Evolutionary conservation across 2,329 filamentous ascomycete genomes (phyloP).

Genomic region (Macrophomina pseudophaseolina): DNA sequence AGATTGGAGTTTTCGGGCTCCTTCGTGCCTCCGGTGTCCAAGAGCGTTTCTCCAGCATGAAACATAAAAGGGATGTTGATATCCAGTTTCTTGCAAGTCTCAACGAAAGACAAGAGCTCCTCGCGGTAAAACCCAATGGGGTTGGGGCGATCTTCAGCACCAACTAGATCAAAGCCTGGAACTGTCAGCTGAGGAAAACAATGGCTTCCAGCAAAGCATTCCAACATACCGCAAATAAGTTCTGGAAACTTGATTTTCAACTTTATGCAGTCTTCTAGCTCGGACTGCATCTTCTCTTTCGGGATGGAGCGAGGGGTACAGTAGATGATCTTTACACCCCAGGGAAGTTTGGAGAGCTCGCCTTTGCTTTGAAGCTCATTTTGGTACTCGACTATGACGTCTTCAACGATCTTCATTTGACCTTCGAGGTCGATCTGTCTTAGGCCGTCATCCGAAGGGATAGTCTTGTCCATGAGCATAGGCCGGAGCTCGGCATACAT

Average conservation of each 20-base stretch:
- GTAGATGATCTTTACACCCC: slow-evolving; percentile 73
- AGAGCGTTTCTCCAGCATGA: slow-evolving; percentile 75
- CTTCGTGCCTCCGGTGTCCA: slow-evolving; percentile 65
- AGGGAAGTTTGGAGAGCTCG: slow-evolving; percentile 55
- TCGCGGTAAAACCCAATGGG: slow-evolving; percentile 63
- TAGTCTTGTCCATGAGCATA: slow-evolving; percentile 70
- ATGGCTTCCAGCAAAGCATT: too few relatives aligned
- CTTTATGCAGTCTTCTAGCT: slow-evolving; percentile 65
- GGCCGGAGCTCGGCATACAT: slow-evolving; percentile 75
- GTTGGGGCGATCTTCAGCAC: slow-evolving; percentile 67
- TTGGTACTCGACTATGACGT: slow-evolving; percentile 57
- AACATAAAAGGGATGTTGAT: slow-evolving; percentile 74
- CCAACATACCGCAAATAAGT: slow-evolving; percentile 66
- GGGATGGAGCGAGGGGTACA: slow-evolving; percentile 69
- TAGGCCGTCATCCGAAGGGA: slow-evolving; percentile 64
- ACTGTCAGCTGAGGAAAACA: background rate
- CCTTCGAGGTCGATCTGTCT: slow-evolving; percentile 58
- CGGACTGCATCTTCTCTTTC: slow-evolving; percentile 52
- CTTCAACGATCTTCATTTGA: slow-evolving; percentile 66
- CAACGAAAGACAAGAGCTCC: slow-evolving; percentile 63
- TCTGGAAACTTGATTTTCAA: slow-evolving; percentile 63
- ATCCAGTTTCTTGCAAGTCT: slow-evolving; percentile 53
- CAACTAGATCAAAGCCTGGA: slow-evolving; percentile 71
- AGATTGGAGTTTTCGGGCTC: slow-evolving; percentile 67
- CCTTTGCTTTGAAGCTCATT: slow-evolving; percentile 44